phyloP scores from a whole-genome alignment of 352 stramenopile species.

The Pythium dissotocum region DNA sequence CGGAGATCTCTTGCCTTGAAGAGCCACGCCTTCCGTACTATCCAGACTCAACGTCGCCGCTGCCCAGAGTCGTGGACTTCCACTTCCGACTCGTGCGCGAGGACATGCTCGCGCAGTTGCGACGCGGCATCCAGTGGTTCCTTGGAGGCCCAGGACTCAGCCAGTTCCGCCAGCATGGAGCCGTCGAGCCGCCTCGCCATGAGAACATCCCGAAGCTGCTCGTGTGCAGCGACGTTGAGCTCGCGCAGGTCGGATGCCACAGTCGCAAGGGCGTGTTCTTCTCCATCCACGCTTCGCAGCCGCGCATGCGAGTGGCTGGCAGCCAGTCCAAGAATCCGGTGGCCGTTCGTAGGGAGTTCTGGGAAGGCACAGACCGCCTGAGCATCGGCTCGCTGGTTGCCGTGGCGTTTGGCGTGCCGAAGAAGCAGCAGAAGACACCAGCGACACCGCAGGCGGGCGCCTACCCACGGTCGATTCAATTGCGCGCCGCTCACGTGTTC shows the following conservation, averaged over 20 bases:
- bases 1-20: conserved; percentile 32
- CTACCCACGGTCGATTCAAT: background rate
- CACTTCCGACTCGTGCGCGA: conserved; percentile 34
- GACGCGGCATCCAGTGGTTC: conserved; percentile 29
- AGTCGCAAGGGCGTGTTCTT: conserved; percentile 31
- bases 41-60: background rate
- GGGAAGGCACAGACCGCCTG: conserved; percentile 21
- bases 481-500: background rate
- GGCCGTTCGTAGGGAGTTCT: conserved; percentile 19
- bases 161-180: background rate
- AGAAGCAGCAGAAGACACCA: background rate
- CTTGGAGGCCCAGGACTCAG: conserved; percentile 12
- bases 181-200: conserved; percentile 21
- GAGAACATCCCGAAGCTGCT: conserved; percentile 24
- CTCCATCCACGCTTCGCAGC: conserved; percentile 22
- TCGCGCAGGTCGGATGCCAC: conserved; percentile 6
- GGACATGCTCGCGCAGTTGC: conserved; percentile 30
- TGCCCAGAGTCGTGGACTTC: conserved; percentile 21
- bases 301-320: background rate
- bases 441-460: background rate
- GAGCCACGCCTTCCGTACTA: conserved; percentile 17
- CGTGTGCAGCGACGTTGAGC: conserved; percentile 17
- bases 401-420: conserved; percentile 18
- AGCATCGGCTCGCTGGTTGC: conserved; percentile 30
- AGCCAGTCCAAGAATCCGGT: background rate